Conservation (phyloP, 1,284 basidiomycete species). For the Naganishia liquefaciens region DNA sequence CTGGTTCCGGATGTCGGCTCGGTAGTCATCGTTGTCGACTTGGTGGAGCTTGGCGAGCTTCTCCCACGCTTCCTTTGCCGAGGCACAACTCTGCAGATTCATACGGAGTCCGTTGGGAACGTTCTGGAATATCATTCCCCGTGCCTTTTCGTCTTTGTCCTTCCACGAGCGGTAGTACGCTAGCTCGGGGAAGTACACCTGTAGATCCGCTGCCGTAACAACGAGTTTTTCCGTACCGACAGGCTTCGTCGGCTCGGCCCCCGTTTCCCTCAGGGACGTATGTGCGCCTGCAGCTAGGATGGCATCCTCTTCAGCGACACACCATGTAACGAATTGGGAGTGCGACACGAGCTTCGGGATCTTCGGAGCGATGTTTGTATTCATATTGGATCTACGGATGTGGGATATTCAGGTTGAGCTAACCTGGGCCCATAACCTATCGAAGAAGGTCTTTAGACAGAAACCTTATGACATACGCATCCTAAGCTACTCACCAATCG, state of each 20-base stretch:
- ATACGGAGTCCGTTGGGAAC: constrained; percentile 19
- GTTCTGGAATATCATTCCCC: constrained; percentile 16
- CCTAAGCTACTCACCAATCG: constrained; percentile 10
- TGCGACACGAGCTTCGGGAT: constrained; percentile 19
- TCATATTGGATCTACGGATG: background rate
- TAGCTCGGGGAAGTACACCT: constrained; percentile 13
- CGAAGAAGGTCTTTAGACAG: constrained; percentile 16
- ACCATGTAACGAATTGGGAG: constrained; percentile 14
- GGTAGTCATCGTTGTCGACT: constrained; percentile 27
- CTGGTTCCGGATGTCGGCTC: constrained; percentile 25
- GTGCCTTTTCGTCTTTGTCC: constrained; percentile 26
- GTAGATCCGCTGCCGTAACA: constrained; percentile 12
- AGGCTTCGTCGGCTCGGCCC: constrained; percentile 3
- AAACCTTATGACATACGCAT: constrained; percentile 1
- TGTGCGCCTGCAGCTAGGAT: constrained; percentile 13
- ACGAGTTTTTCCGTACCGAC: constrained; percentile 3
- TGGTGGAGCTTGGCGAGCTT: constrained; percentile 9
- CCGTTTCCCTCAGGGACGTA: background rate
- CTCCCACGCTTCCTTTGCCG: constrained; percentile 22
- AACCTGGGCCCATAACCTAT: constrained; percentile 24
- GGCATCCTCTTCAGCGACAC: constrained; percentile 10
- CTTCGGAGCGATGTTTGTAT: constrained; percentile 11
- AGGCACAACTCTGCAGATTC: constrained; percentile 9
- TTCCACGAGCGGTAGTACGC: constrained; percentile 27
- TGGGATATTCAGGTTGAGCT: constrained; percentile 2